These are phyloP conservation scores for Carex parvula DNA, from an alignment of 176 grass and related monocot genomes.

Conservation along the genomic window DNA sequence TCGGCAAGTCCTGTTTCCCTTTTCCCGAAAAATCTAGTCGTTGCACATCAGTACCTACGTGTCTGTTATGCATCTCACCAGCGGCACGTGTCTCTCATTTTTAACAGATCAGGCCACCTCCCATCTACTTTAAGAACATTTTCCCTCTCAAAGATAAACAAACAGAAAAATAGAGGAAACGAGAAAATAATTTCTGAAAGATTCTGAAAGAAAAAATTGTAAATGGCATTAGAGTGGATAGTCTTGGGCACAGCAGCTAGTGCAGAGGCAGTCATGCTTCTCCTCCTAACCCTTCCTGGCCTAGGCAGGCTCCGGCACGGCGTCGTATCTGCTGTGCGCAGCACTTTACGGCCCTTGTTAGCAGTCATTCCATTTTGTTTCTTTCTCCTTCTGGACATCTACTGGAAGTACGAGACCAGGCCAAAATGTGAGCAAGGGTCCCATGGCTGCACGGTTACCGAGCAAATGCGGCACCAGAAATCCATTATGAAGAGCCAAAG, in stretches of 20 bases:
- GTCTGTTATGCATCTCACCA: neutral
- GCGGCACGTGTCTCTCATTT: neutral
- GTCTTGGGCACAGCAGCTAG: constrained; percentile 70
- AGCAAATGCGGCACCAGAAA: constrained; percentile 81
- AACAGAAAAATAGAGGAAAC: too few species aligned
- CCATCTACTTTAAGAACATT: neutral
- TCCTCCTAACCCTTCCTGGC: constrained; percentile 73
- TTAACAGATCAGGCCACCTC: neutral
- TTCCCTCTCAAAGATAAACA: too few species aligned
- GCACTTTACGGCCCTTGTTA: constrained; percentile 65
- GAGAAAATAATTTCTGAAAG: neutral
- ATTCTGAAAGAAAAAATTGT: neutral
- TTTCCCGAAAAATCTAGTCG: too few species aligned
- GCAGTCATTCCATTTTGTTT: constrained; percentile 84
- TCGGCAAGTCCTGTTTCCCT: too few species aligned
- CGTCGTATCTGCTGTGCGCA: constrained; percentile 50
- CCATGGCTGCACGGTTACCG: constrained; percentile 53
- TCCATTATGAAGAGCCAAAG: constrained; percentile 93
- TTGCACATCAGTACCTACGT: neutral
- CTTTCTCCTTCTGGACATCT: constrained; percentile 83
- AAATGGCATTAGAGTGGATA: constrained; percentile 89
- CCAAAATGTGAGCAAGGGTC: constrained; percentile 55
- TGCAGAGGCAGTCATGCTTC: constrained; percentile 87
- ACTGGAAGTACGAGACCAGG: constrained; percentile 90
- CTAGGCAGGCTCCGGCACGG: constrained; percentile 57